Percentiles rank a stretch among this genome's conserved stretches.
phyloP scores from a whole-genome alignment of 345 rosid species.

The Viola odorata region DNA sequence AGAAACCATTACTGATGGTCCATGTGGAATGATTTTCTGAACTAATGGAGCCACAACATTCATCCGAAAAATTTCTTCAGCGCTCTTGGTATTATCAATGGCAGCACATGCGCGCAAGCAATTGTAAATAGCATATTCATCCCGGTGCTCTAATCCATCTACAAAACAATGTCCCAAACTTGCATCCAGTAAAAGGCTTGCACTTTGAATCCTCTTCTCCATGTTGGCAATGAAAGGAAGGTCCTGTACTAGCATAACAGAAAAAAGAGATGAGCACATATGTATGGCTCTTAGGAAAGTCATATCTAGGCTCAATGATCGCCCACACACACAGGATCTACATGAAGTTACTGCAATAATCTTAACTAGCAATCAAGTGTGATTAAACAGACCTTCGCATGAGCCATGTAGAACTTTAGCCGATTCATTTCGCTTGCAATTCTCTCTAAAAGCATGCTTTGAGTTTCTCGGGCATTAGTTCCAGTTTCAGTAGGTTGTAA shows the following conservation, averaged over 20 bases:
- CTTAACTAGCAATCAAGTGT: not conserved
- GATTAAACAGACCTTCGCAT: conserved; percentile 74
- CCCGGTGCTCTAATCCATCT: conserved; percentile 79
- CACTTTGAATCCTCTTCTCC: conserved; percentile 94
- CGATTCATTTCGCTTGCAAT: conserved; percentile 99
- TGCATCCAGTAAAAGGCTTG: conserved; percentile 77
- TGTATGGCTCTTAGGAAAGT: not conserved
- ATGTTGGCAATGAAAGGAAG: conserved; percentile 96
- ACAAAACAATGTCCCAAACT: conserved; percentile 94
- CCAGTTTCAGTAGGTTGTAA: conserved; percentile 47
- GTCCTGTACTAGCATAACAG: conserved; percentile 85
- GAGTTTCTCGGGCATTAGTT: conserved; percentile 76
- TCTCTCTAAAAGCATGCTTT: conserved; percentile 95
- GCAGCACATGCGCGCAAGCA: conserved; percentile 97
- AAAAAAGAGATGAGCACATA: conserved; percentile 45
- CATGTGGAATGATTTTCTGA: conserved; percentile 60
- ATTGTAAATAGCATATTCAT: conserved; percentile 87
- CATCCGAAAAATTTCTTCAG: conserved; percentile 85
- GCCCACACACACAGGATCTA: not conserved
- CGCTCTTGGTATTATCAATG: conserved; percentile 63
- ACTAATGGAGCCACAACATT: conserved; percentile 66
- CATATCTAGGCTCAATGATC: not conserved
- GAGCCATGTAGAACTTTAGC: conserved; percentile 84
- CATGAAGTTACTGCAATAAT: not conserved
- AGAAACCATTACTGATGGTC: conserved; percentile 35